Evolutionary conservation across 352 stramenopile genomes (phyloP).

Genomic region (Pythium oligandrum): DNA sequence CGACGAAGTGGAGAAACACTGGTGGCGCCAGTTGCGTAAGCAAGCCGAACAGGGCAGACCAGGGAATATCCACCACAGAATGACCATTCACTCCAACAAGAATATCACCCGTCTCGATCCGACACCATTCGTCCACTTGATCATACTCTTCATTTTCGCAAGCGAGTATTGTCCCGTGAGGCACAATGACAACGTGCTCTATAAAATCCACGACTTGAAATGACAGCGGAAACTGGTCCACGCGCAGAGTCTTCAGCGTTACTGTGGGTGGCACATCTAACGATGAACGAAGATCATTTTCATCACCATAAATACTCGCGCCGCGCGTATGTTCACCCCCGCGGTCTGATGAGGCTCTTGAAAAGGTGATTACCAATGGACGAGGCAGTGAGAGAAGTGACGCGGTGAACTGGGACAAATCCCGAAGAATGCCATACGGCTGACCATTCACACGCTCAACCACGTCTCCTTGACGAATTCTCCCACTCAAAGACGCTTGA

Average conservation of each 20-base stretch:
- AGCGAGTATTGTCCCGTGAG: no score
- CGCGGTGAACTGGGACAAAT: slow-evolving; percentile 81
- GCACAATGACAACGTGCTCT: no score
- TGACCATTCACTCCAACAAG: slow-evolving; percentile 66
- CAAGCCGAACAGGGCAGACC: slow-evolving; percentile 8
- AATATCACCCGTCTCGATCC: slow-evolving; percentile 24
- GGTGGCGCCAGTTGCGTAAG: slow-evolving; percentile 16
- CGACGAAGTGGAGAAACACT: slow-evolving; percentile 49
- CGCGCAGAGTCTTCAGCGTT: slow-evolving; percentile 10
- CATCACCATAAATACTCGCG: no score
- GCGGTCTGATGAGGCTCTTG: slow-evolving; percentile 15
- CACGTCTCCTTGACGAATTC: slow-evolving; percentile 58
- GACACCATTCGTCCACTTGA: neutral
- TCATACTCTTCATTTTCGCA: no score
- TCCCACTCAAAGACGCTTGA: slow-evolving; percentile 64
- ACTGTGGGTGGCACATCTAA: slow-evolving; percentile 1
- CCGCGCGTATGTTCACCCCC: no score
- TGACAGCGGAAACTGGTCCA: slow-evolving; percentile 12
- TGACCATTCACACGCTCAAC: slow-evolving; percentile 73
- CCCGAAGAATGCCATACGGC: slow-evolving; percentile 47
- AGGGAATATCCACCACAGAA: slow-evolving; percentile 19
- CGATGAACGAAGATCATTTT: neutral
- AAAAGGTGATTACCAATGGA: slow-evolving; percentile 65
- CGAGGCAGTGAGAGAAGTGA: slow-evolving; percentile 59
- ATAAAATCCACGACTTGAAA: slow-evolving; percentile 4